Evolutionary conservation across 768 basidiomycete species (phyloP).

Genomic region (Leccinum broughii): DNA sequence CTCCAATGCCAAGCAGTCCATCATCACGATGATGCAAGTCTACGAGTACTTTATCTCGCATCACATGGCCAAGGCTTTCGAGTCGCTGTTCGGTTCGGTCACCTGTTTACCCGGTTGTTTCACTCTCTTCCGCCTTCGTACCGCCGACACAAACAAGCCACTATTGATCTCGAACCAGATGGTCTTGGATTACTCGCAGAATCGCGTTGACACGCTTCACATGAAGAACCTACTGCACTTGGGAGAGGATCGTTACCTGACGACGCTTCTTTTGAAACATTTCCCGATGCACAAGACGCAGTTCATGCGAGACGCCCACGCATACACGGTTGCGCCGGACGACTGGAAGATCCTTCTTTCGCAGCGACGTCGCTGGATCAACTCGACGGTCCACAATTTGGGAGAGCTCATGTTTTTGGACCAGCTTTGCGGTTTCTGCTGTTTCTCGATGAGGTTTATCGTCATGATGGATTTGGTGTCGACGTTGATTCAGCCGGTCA

Average conservation of each 20-base stretch:
- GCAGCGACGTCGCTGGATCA: conserved; percentile 99
- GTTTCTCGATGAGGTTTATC: conserved; percentile 98
- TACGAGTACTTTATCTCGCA: conserved; percentile 99
- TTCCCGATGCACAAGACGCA: conserved; percentile 95
- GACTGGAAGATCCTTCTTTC: conserved; percentile 93
- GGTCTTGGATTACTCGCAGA: conserved; percentile 91
- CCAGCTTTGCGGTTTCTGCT: conserved; percentile 94
- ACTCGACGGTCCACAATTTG: conserved; percentile 97
- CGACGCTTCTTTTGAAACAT: conserved; percentile 92
- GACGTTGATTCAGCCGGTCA: conserved; percentile 81
- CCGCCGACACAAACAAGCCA: conserved; percentile 94
- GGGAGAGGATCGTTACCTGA: conserved; percentile 98
- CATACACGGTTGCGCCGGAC: conserved; percentile 92
- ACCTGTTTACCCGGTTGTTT: conserved; percentile 99
- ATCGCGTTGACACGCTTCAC: conserved; percentile 94
- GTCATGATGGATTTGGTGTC: conserved; percentile 96
- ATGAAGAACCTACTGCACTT: conserved; percentile 98
- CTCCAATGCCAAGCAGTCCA: conserved; percentile 90
- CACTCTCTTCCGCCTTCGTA: conserved; percentile 93
- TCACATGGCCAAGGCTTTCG: conserved; percentile 98
- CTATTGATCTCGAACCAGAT: conserved; percentile 89
- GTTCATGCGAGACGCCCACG: conserved; percentile 92
- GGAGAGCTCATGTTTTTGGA: conserved; percentile 91
- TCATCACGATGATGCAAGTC: conserved; percentile 98
- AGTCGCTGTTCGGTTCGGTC: conserved; percentile 94